Percentiles rank a stretch among this genome's conserved stretches.
phyloP scores from a whole-genome alignment of 305 asterid species.

The Fraxinus greggii region DNA sequence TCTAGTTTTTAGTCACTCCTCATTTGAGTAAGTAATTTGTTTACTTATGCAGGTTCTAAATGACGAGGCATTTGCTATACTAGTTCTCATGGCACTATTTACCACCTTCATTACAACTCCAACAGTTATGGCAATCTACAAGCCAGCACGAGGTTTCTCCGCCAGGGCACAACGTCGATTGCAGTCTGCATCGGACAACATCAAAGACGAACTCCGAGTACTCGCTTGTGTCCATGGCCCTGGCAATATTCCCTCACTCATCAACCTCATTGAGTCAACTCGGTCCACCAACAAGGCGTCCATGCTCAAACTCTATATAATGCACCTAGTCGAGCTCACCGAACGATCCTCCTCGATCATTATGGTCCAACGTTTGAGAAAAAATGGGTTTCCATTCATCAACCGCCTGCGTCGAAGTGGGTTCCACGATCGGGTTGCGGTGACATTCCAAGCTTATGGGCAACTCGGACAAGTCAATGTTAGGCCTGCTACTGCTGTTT shows the following conservation, averaged over 20 bases:
- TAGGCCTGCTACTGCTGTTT: constrained; percentile 32
- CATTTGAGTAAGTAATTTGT: not conserved
- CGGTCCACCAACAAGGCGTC: constrained; percentile 36
- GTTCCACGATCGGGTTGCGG: constrained; percentile 33
- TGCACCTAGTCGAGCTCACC: constrained; percentile 50
- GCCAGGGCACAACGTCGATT: constrained; percentile 13
- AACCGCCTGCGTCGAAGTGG: constrained; percentile 29
- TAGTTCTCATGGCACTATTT: constrained; percentile 57
- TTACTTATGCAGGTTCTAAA: constrained; percentile 45
- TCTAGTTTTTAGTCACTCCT: not conserved
- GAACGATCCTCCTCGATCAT: constrained; percentile 53
- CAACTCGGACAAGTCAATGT: constrained; percentile 32
- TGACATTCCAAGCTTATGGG: constrained; percentile 31
- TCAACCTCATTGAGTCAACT: constrained; percentile 42
- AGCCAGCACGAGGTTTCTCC: constrained; percentile 29
- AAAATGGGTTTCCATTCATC: constrained; percentile 41
- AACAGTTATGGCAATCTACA: constrained; percentile 42
- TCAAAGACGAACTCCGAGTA: constrained; percentile 36
- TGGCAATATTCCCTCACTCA: constrained; percentile 38
- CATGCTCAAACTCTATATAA: constrained; percentile 36
- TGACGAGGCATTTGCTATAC: constrained; percentile 58
- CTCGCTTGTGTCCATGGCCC: constrained; percentile 50
- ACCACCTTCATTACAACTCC: constrained; percentile 68
- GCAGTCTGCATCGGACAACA: not conserved
- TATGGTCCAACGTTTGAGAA: constrained; percentile 36